Conservation (phyloP, 108 stramenopile species). For the Nitzschia sp. region DNA sequence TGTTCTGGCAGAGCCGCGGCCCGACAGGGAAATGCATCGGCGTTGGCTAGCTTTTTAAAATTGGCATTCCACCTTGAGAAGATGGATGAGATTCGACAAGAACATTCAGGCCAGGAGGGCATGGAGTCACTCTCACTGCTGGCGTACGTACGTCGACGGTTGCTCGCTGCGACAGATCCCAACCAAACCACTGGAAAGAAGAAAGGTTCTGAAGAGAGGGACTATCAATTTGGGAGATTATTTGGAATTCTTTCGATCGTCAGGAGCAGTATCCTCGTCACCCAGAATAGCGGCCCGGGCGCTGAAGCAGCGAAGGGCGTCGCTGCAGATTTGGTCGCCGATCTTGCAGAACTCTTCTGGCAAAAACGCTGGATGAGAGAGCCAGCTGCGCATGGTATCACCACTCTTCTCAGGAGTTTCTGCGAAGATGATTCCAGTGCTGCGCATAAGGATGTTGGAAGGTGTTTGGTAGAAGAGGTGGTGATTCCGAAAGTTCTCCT, state of each 20-base stretch:
- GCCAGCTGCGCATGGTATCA: slow-evolving; percentile 74
- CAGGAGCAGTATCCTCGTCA: slow-evolving; percentile 61
- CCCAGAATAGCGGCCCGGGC: neutral
- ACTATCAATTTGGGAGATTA: slow-evolving; percentile 79
- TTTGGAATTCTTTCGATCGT: slow-evolving; percentile 81
- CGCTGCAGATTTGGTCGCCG: slow-evolving; percentile 19
- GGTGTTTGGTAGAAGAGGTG: slow-evolving; percentile 43
- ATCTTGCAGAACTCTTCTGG: slow-evolving; percentile 78
- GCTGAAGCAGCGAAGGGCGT: slow-evolving; percentile 16
- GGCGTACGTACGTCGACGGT: slow-evolving; percentile 52
- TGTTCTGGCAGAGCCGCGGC: slow-evolving; percentile 84
- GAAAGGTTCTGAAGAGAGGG: slow-evolving; percentile 81
- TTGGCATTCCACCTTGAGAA: slow-evolving; percentile 43
- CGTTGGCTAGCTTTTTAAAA: slow-evolving; percentile 73
- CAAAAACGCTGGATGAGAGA: slow-evolving; percentile 83
- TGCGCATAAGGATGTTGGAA: slow-evolving; percentile 6
- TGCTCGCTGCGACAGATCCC: slow-evolving; percentile 49
- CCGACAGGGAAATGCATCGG: slow-evolving; percentile 85
- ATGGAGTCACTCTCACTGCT: slow-evolving; percentile 22
- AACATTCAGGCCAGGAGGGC: slow-evolving; percentile 2
- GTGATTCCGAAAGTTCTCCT: slow-evolving; percentile 61
- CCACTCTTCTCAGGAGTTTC: slow-evolving; percentile 58
- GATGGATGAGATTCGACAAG: slow-evolving; percentile 43
- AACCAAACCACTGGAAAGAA: slow-evolving; percentile 52
- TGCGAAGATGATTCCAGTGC: slow-evolving; percentile 6